These are phyloP conservation scores for Medicago lupulina DNA, from an alignment of 306 rosid species.

Conservation along the genomic window DNA sequence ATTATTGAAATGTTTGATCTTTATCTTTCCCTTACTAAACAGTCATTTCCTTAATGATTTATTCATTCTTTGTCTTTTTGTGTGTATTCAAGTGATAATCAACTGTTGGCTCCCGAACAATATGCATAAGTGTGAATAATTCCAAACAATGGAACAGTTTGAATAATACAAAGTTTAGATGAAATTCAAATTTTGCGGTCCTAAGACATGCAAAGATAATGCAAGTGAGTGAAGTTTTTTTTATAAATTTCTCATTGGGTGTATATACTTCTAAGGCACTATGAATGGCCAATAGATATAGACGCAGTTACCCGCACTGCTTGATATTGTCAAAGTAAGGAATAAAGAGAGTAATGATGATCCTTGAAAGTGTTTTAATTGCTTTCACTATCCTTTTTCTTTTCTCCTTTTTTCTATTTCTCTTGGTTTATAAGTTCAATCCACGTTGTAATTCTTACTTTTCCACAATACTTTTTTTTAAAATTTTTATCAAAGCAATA, in stretches of 20 bases:
- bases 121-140: slow-evolving; percentile 40
- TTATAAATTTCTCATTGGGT: neutral
- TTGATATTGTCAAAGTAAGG: slow-evolving; percentile 31
- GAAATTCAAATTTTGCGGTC: slow-evolving; percentile 46
- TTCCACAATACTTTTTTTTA: no score
- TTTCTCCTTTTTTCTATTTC: slow-evolving; percentile 40
- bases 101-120: slow-evolving; percentile 27
- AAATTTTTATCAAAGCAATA: no score
- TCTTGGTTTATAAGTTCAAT: slow-evolving; percentile 34
- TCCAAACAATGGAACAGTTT: neutral
- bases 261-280: slow-evolving; percentile 36
- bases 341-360: slow-evolving; percentile 57
- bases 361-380: slow-evolving; percentile 50
- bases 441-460: slow-evolving; percentile 39
- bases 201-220: slow-evolving; percentile 34
- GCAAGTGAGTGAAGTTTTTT: slow-evolving; percentile 12
- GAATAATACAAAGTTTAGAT: slow-evolving; percentile 7
- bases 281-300: slow-evolving; percentile 23
- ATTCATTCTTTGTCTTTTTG: slow-evolving; percentile 32
- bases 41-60: slow-evolving; percentile 38
- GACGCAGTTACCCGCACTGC: slow-evolving; percentile 20
- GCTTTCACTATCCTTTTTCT: slow-evolving; percentile 44
- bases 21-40: neutral
- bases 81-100: slow-evolving; percentile 13
- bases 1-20: slow-evolving; percentile 31